Base-by-base conservation (phyloP, 2,329 filamentous ascomycete genomes). In the Diaporthe destruens region DNA sequence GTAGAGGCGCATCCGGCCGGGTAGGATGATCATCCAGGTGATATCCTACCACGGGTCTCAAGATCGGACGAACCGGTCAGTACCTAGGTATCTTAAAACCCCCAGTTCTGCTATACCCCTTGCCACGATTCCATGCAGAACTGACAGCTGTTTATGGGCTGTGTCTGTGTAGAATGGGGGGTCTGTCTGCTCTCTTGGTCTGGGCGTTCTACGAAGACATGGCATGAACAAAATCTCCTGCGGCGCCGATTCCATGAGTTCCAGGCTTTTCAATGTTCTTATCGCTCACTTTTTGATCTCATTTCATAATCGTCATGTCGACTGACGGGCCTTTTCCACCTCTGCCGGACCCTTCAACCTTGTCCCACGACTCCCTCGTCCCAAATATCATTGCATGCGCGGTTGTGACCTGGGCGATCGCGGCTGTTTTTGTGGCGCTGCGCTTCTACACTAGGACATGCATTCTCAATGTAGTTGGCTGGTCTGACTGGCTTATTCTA, bases 391-490 rank as follows among this genome's bases (percentile, higher is more conserved):
- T 78, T 29, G 78, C 72, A 6, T 78, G 77, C 71, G 67, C 78
- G 6, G 51, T 78, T 11, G 55, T 80, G 34, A 79, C 77, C 9
- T 76, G 76, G 72, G n/a, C 79, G 14, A 76, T 84, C 23, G 78
- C 80, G 3, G 78, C 78, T 14, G 49, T 76, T 0, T 79, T 84
- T 55, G 80, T 83, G n/a, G 74, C 74, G 3, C 69, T 82, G n/a
- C 82, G 83, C 9, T 79, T 85, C 63, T 84, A 82, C 73, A 84
- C 83, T 11, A 76, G 82, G 59, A 75, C 77, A 3, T 74, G 77
- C 7, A 73, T 84, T 47, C 78, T 82, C 49, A 80, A 79, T 71
- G 79, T 82, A 49, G 77, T 82, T 56, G 81, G 81, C 49, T 57
- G 75, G 14, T 80, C 83, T 32, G 83, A 84, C 71, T 82, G 81